A percentile compares a stretch with the other conserved stretches of the same genome.
These are phyloP conservation scores for Bacterosira constricta DNA, from an alignment of 108 stramenopile species.

Conservation along the genomic window DNA sequence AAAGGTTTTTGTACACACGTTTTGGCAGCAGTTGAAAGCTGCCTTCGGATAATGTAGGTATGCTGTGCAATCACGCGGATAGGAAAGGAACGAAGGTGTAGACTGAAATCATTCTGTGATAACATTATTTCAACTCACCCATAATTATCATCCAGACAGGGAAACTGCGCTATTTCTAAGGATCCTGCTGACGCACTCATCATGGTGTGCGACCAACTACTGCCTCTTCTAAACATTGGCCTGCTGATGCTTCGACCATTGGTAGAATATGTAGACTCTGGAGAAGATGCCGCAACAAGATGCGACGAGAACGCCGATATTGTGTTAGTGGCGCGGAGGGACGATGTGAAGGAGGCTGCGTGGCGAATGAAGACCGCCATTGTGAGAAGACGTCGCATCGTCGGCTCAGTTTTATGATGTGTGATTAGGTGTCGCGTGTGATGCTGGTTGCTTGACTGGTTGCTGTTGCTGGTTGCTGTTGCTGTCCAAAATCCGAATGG, in stretches of 20 bases:
- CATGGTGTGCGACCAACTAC: conserved; percentile 5
- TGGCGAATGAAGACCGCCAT: neutral
- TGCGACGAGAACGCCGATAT: no score
- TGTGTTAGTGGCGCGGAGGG: no score
- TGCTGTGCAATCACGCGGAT: conserved; percentile 31
- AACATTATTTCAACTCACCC: conserved; percentile 34
- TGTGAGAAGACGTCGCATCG: neutral
- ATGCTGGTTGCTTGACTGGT: neutral
- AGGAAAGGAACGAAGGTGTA: neutral
- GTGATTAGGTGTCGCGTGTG: neutral
- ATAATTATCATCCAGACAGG: conserved; percentile 77
- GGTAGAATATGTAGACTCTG: no score
- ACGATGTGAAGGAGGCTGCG: neutral
- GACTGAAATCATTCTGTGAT: no score
- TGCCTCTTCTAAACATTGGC: neutral
- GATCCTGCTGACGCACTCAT: conserved; percentile 7
- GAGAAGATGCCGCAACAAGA: neutral
- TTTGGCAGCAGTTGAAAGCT: conserved; percentile 5
- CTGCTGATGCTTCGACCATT: no score
- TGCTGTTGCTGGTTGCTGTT: neutral
- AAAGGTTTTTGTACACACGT: conserved; percentile 12
- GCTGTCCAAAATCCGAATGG: neutral
- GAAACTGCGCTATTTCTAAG: conserved; percentile 60
- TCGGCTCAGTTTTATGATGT: neutral
- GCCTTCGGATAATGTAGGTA: conserved; percentile 43